phyloP scores from a whole-genome alignment of 148 eudicot genomes.

The Chenopodium quinoa region DNA sequence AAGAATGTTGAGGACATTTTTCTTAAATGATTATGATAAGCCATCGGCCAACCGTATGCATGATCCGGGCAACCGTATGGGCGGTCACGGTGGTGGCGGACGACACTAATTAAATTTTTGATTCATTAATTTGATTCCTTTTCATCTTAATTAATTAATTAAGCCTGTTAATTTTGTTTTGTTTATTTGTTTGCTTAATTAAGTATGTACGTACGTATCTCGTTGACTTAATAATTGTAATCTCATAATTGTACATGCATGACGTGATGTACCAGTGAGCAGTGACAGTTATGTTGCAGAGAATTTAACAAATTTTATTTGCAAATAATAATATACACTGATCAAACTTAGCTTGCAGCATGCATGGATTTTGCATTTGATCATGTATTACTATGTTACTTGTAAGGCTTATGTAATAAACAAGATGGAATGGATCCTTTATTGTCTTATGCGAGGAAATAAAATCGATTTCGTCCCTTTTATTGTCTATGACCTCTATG shows the following conservation, averaged over 20 bases:
- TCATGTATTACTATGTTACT: background rate
- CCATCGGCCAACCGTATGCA: slow-evolving; percentile 32
- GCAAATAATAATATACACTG: background rate
- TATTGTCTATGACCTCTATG: no score
- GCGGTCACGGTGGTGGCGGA: slow-evolving; percentile 3
- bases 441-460: no score
- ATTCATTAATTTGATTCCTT: background rate
- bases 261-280: background rate
- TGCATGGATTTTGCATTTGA: background rate
- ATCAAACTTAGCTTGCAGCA: background rate
- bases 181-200: background rate
- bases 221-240: background rate
- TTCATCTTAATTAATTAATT: background rate
- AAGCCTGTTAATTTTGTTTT: background rate
- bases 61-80: slow-evolving; percentile 17
- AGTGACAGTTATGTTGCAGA: background rate
- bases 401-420: no score
- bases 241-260: background rate
- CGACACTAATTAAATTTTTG: background rate
- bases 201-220: background rate
- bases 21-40: slow-evolving; percentile 23
- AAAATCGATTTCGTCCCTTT: no score
- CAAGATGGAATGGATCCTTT: no score
- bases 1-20: background rate
- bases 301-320: no score